Conservation (phyloP, 2,329 filamentous ascomycete genomes). For the Geosmithia morbida region DNA sequence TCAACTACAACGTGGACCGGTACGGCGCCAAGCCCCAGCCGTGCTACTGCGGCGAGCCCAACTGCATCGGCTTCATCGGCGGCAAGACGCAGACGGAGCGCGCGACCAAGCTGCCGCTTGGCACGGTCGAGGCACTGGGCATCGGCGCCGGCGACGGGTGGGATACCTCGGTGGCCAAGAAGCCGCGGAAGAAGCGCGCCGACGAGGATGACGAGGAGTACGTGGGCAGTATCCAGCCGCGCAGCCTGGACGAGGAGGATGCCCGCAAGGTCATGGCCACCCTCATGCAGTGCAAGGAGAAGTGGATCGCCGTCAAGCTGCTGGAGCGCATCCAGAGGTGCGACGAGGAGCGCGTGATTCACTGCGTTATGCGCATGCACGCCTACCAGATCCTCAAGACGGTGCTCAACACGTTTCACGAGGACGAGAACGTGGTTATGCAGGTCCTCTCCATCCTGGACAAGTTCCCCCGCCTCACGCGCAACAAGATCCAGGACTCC, state of each 20-base stretch:
- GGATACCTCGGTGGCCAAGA: slow-evolving; percentile 82
- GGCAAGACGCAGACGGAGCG: slow-evolving; percentile 96
- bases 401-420: slow-evolving; percentile 68
- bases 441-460: slow-evolving; percentile 85
- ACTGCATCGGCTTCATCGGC: slow-evolving; percentile 92
- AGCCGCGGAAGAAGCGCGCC: slow-evolving; percentile 80
- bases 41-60: slow-evolving; percentile 89
- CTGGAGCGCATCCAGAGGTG: slow-evolving; percentile 77
- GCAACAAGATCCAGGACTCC: slow-evolving; percentile 94
- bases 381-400: slow-evolving; percentile 91
- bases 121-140: slow-evolving; percentile 86
- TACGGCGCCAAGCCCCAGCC: slow-evolving; percentile 95
- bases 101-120: slow-evolving; percentile 77
- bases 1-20: slow-evolving; percentile 98
- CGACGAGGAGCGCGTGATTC: slow-evolving; percentile 73
- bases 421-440: slow-evolving; percentile 79
- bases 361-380: slow-evolving; percentile 89
- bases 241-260: slow-evolving; percentile 64
- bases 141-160: slow-evolving; percentile 88
- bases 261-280: slow-evolving; percentile 93
- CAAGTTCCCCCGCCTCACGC: slow-evolving; percentile 75
- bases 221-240: slow-evolving; percentile 74
- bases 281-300: slow-evolving; percentile 95
- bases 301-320: slow-evolving; percentile 96
- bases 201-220: slow-evolving; percentile 93